Conservation (phyloP, 2,329 filamentous ascomycete genomes). For the Sphaerulina vaccinii region DNA sequence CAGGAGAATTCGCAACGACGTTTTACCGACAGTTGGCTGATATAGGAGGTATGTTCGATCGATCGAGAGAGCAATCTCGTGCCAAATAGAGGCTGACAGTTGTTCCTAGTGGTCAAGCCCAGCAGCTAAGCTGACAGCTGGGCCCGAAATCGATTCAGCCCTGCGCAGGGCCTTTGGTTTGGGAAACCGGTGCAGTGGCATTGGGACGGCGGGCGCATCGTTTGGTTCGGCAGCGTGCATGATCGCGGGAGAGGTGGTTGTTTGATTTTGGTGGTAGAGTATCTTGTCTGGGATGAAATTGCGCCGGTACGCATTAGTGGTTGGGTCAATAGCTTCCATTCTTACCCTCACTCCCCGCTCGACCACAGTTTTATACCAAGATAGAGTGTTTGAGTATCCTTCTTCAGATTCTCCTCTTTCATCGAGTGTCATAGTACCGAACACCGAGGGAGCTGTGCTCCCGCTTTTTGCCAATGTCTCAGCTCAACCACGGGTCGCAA, state of each 20-base stretch:
- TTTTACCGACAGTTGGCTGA: conserved; percentile 6
- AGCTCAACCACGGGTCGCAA: too few relatives aligned
- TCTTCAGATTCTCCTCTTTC: too few relatives aligned
- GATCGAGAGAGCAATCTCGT: neutral
- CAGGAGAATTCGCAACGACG: neutral
- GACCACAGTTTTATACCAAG: too few relatives aligned
- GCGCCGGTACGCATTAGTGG: neutral
- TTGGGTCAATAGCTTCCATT: neutral
- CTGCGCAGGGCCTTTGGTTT: neutral
- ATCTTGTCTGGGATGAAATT: neutral
- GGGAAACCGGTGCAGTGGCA: neutral
- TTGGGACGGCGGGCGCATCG: neutral
- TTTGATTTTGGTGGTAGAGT: neutral
- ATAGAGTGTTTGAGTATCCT: too few relatives aligned
- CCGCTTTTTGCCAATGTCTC: too few relatives aligned
- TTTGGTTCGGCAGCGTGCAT: neutral
- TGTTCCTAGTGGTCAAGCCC: neutral
- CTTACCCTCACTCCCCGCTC: neutral
- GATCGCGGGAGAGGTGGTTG: neutral
- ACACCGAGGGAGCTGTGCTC: too few relatives aligned
- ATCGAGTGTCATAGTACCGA: too few relatives aligned
- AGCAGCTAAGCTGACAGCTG: neutral
- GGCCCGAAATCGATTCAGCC: neutral
- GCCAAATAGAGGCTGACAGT: neutral
- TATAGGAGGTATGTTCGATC: conserved; percentile 7